Evolutionary conservation across 495 filamentous ascomycete genomes (phyloP).

Genomic region (Tetracladium setigerum): DNA sequence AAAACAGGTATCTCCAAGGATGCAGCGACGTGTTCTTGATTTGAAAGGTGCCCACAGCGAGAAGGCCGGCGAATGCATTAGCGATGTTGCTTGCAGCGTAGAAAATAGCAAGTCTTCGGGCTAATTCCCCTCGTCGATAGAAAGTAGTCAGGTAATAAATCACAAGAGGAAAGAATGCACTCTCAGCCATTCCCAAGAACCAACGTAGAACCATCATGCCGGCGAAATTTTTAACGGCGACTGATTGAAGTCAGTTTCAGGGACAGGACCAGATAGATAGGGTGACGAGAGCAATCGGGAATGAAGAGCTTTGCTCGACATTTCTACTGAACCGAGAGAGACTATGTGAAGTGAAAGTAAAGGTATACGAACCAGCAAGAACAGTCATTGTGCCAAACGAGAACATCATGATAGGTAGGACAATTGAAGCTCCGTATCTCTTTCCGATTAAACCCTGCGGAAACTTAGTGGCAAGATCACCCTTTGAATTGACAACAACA

Average conservation of each 20-base stretch:
- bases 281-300: too few relatives aligned
- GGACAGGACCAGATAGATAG: too few relatives aligned
- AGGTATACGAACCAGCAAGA: too few relatives aligned
- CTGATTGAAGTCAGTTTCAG: background rate
- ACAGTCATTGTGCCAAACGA: constrained; percentile 17
- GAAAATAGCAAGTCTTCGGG: constrained; percentile 67
- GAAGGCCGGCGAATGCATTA: constrained; percentile 63
- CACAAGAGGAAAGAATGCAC: constrained; percentile 65
- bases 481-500: background rate
- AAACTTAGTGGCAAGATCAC: constrained; percentile 32
- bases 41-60: constrained; percentile 71
- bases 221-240: constrained; percentile 48
- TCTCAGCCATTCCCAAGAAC: constrained; percentile 65
- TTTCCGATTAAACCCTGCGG: constrained; percentile 62
- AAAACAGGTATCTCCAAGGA: constrained; percentile 69
- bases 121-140: constrained; percentile 70
- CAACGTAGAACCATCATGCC: constrained; percentile 60
- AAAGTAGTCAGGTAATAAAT: constrained; percentile 50
- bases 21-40: constrained; percentile 38
- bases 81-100: constrained; percentile 72
- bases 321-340: too few relatives aligned
- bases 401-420: constrained; percentile 64
- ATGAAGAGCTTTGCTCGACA: too few relatives aligned
- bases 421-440: constrained; percentile 52
- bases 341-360: too few relatives aligned